Percentiles rank a stretch among this genome's conserved stretches.
Conservation (phyloP, 768 basidiomycete species). For the Coprinellus micaceus region DNA sequence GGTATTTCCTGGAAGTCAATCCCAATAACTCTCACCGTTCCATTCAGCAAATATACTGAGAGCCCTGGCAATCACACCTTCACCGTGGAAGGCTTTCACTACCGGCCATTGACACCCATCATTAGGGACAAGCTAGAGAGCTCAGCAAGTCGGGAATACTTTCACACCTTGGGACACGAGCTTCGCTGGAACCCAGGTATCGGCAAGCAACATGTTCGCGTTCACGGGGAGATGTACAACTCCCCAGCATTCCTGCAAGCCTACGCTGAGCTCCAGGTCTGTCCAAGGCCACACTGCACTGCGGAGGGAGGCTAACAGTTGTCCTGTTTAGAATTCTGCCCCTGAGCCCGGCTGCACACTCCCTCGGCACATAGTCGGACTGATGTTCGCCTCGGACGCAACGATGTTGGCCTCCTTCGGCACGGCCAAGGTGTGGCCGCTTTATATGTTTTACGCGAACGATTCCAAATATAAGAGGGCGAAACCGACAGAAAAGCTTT, state of each 20-base stretch:
- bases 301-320: background rate
- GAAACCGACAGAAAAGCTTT: constrained; percentile 6
- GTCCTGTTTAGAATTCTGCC: background rate
- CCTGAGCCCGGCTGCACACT: background rate
- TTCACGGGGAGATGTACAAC: constrained; percentile 28
- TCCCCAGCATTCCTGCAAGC: constrained; percentile 29
- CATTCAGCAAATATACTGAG: background rate
- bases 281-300: constrained; percentile 10
- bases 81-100: background rate
- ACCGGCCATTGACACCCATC: background rate
- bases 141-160: background rate
- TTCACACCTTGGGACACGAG: constrained; percentile 14
- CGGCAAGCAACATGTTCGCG: constrained; percentile 14
- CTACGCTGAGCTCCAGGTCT: constrained; percentile 21
- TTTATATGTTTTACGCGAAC: constrained; percentile 17
- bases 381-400: constrained; percentile 24
- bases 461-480: constrained; percentile 15
- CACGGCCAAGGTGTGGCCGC: constrained; percentile 15
- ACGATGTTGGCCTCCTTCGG: constrained; percentile 17
- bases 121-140: background rate
- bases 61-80: background rate
- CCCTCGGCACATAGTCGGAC: constrained; percentile 10
- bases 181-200: constrained; percentile 21
- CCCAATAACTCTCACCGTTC: background rate
- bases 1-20: background rate